A percentile compares a stretch with the other conserved stretches of the same genome.
Evolutionary conservation across 2,329 filamentous ascomycete genomes (phyloP).

Genomic region (Cercospora brassicicola): DNA sequence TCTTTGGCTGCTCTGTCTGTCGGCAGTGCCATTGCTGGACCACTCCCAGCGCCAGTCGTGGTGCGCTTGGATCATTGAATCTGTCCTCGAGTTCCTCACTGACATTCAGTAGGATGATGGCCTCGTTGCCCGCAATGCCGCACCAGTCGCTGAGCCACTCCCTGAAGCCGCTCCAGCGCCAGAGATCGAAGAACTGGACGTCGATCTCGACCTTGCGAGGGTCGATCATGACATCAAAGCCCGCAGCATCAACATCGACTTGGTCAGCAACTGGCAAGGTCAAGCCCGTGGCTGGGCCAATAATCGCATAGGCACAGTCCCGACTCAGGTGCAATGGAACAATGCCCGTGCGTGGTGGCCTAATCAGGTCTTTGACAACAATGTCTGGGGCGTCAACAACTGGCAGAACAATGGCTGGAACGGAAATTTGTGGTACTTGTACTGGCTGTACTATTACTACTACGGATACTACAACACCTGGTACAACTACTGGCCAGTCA

Average conservation of each 20-base stretch:
- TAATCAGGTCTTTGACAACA: not conserved
- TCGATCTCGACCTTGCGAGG: not conserved
- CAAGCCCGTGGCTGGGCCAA: conserved; percentile 1
- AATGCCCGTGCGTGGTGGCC: not conserved
- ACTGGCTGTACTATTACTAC: conserved; percentile 3
- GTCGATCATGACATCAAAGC: not conserved
- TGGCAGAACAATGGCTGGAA: conserved; percentile 5
- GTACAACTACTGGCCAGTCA: conserved; percentile 1
- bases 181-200: not conserved
- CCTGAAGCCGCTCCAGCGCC: not conserved
- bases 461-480: not conserved
- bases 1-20: conserved; percentile 16
- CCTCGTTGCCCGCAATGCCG: conserved; percentile 1
- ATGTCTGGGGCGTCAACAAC: not conserved
- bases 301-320: not conserved
- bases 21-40: conserved; percentile 16
- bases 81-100: not conserved
- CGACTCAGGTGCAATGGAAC: not conserved
- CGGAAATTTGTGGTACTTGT: conserved; percentile 3
- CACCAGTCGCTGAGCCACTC: not conserved
- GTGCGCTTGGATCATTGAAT: not conserved
- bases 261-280: not conserved
- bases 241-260: not conserved
- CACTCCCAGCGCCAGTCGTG: conserved; percentile 4
- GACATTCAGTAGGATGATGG: not conserved